These are phyloP conservation scores for Clonostachys solani DNA, from an alignment of 2,329 filamentous ascomycete genomes.

Conservation along the genomic window DNA sequence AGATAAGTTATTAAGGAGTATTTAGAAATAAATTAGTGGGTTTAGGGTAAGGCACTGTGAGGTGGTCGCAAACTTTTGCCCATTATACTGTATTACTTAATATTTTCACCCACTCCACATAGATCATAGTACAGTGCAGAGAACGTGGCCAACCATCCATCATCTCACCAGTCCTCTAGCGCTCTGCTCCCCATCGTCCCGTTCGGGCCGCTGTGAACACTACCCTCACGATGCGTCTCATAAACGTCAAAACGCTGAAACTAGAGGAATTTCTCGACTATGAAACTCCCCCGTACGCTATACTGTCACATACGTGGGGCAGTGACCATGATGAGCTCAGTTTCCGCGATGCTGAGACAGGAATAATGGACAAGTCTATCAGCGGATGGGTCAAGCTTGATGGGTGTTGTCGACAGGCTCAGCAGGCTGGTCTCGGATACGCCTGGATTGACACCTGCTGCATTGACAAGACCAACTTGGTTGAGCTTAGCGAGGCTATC, in stretches of 20 bases:
- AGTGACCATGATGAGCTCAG: constrained; percentile 7
- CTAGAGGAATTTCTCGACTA: neutral
- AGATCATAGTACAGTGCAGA: too few relatives aligned
- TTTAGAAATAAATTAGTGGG: too few relatives aligned
- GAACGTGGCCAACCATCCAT: too few relatives aligned
- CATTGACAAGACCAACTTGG: constrained; percentile 6
- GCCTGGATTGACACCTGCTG: constrained; percentile 16
- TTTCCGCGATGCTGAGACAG: constrained; percentile 10
- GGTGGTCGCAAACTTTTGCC: too few relatives aligned
- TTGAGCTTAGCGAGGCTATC: constrained; percentile 8
- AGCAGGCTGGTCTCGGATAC: constrained; percentile 7
- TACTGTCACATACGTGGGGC: constrained; percentile 15
- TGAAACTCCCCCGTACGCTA: constrained; percentile 7
- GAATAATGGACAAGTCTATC: neutral
- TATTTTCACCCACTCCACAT: too few relatives aligned
- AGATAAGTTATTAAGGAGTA: too few relatives aligned
- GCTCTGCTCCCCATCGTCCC: too few relatives aligned
- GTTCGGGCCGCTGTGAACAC: too few relatives aligned
- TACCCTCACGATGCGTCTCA: neutral
- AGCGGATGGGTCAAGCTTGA: constrained; percentile 5
- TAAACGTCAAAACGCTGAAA: neutral
- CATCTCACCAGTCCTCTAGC: too few relatives aligned
- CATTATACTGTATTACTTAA: too few relatives aligned
- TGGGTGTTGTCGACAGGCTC: constrained; percentile 7
- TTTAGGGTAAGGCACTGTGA: too few relatives aligned